Percentiles rank a stretch among this genome's conserved stretches.
These are phyloP conservation scores for Floccularia luteovirens DNA, from an alignment of 768 basidiomycete species.

Conservation along the genomic window DNA sequence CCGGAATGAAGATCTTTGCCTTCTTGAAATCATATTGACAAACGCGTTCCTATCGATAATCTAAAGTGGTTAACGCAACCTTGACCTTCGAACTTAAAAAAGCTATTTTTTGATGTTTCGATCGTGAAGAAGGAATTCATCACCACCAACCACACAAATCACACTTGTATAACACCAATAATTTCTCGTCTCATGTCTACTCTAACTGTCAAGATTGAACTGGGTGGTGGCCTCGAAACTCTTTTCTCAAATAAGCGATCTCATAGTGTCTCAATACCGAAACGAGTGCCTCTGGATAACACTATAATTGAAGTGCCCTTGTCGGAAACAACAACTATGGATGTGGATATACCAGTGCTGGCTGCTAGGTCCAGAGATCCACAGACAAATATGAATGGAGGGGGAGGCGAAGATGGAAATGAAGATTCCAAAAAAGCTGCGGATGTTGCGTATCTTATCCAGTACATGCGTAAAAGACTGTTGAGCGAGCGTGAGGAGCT, in stretches of 20 bases:
- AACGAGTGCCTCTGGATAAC: constrained; percentile 29
- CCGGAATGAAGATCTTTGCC: constrained; percentile 1
- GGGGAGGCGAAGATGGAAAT: too few relatives aligned
- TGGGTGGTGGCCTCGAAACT: constrained; percentile 82
- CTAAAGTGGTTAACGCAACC: too few relatives aligned
- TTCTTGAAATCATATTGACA: too few relatives aligned
- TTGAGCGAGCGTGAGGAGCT: constrained; percentile 83
- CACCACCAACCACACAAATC: too few relatives aligned
- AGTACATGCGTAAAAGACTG: constrained; percentile 67
- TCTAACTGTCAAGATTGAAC: constrained; percentile 57
- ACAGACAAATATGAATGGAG: constrained; percentile 15
- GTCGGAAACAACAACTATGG: constrained; percentile 14
- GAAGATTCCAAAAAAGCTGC: too few relatives aligned
- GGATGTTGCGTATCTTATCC: constrained; percentile 72
- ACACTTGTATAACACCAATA: too few relatives aligned
- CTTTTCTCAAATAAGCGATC: constrained; percentile 67
- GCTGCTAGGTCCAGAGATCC: constrained; percentile 5
- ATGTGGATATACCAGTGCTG: too few relatives aligned
- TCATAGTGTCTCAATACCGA: constrained; percentile 50
- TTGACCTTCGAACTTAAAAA: too few relatives aligned
- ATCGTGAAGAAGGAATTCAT: too few relatives aligned
- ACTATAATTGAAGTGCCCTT: too few relatives aligned
- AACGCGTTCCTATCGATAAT: too few relatives aligned
- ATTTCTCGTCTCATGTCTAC: constrained; percentile 8
- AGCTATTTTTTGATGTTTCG: too few relatives aligned